Percentiles rank a stretch among this genome's conserved stretches.
Conservation (phyloP, 2,329 filamentous ascomycete species). For the Cordyceps cateniannulata region DNA sequence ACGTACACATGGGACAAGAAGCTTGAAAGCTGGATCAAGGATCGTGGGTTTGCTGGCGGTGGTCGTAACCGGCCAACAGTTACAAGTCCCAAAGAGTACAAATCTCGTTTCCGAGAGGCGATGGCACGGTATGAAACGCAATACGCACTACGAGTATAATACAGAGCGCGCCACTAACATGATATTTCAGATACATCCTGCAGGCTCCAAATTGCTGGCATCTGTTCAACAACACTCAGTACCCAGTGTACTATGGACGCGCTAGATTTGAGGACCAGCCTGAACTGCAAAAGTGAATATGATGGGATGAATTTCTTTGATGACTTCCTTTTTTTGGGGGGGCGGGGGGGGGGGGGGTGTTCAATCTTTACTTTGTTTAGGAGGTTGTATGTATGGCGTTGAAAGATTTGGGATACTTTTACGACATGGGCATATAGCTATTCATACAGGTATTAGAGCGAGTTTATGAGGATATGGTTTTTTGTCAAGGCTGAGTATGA, state of each 20-base stretch:
- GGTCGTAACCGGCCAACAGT: constrained; percentile 85
- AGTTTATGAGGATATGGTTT: not conserved
- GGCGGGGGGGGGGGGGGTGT: not conserved
- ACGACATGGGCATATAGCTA: not conserved
- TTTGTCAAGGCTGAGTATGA: not conserved
- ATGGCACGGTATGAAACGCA: constrained; percentile 75
- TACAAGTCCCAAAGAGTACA: constrained; percentile 95
- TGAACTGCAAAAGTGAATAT: constrained; percentile 17
- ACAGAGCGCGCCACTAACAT: not conserved
- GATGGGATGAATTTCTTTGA: not conserved
- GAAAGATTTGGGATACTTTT: not conserved
- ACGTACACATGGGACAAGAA: constrained; percentile 99
- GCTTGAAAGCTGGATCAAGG: constrained; percentile 99
- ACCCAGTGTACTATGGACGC: constrained; percentile 29
- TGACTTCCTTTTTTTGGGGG: not conserved
- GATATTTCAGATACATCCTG: constrained; percentile 53
- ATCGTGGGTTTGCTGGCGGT: constrained; percentile 74
- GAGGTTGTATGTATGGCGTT: constrained; percentile 3
- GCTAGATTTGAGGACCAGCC: constrained; percentile 33
- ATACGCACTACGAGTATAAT: not conserved
- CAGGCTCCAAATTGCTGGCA: constrained; percentile 74
- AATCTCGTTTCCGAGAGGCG: constrained; percentile 88
- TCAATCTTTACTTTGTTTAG: not conserved
- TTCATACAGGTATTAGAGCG: not conserved
- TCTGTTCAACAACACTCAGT: constrained; percentile 48